Percentiles rank a stretch among this genome's conserved stretches.
Conservation (phyloP, 2,329 filamentous ascomycete genomes). For the Grosmannia clavigera region DNA sequence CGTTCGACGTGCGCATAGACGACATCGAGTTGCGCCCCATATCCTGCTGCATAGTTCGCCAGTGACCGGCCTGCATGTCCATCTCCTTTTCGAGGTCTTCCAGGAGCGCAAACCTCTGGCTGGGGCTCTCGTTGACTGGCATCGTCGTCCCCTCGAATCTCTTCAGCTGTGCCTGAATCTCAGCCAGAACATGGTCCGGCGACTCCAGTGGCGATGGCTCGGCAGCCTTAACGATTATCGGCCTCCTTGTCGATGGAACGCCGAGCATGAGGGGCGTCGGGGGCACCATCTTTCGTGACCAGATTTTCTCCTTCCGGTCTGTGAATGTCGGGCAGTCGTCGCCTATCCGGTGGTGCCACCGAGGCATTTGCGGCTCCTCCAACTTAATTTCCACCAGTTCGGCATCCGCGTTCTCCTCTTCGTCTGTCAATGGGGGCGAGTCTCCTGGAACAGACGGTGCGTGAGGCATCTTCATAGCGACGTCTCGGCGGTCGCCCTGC, state of each 20-base stretch:
- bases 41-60: conserved; percentile 44
- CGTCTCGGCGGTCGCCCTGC: conserved; percentile 12
- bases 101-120: conserved; percentile 35
- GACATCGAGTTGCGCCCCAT: conserved; percentile 39
- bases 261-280: conserved; percentile 43
- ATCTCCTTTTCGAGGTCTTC: conserved; percentile 51
- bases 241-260: conserved; percentile 25
- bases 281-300: conserved; percentile 39
- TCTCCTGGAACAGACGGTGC: not conserved
- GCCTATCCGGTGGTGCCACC: conserved; percentile 46
- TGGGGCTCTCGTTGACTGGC: conserved; percentile 24
- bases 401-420: not conserved
- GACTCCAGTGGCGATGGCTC: conserved; percentile 42
- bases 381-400: not conserved
- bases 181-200: conserved; percentile 32
- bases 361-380: not conserved
- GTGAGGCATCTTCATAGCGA: not conserved
- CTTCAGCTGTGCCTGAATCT: conserved; percentile 39
- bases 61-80: conserved; percentile 45
- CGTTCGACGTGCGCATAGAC: conserved; percentile 25
- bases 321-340: conserved; percentile 49
- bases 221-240: conserved; percentile 30
- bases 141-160: conserved; percentile 30
- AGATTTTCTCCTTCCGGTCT: conserved; percentile 30
- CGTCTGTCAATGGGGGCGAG: conserved; percentile 1